These are phyloP conservation scores for Penicillium maclennaniae DNA, from an alignment of 495 filamentous ascomycete genomes.

Conservation along the genomic window DNA sequence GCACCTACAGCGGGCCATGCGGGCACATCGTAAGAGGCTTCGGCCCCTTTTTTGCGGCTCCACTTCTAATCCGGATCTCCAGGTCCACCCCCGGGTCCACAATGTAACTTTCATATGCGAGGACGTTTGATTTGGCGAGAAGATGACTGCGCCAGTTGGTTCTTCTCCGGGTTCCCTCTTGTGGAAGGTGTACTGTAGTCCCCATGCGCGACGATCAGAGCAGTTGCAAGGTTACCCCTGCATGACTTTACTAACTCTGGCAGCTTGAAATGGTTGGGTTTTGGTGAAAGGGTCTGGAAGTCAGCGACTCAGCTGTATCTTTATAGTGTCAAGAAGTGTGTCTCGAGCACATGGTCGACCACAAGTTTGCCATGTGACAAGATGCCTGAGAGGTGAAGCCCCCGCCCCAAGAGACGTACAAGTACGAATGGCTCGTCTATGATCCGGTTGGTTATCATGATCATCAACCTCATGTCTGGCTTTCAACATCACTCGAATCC, in stretches of 20 bases:
- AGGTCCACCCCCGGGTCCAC: background rate
- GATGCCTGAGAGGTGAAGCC: background rate
- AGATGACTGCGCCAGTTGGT: too few relatives aligned
- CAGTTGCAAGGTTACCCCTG: background rate
- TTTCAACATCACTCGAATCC: background rate
- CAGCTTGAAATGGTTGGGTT: background rate
- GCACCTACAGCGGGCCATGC: background rate
- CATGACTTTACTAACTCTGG: background rate
- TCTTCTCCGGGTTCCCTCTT: background rate
- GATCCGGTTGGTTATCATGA: background rate
- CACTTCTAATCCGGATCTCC: background rate
- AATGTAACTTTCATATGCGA: background rate
- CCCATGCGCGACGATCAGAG: background rate
- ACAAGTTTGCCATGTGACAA: background rate
- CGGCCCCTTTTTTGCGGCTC: too few relatives aligned
- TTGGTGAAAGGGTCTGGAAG: background rate
- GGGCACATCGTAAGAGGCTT: background rate
- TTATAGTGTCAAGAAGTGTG: background rate
- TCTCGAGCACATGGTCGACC: background rate
- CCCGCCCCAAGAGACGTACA: too few relatives aligned
- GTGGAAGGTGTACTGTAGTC: background rate
- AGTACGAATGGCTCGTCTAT: background rate
- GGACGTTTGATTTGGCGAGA: background rate
- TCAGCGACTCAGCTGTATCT: background rate
- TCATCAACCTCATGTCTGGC: background rate